Percentiles rank a stretch among this genome's conserved stretches.
Evolutionary conservation across 2,329 filamentous ascomycete species (phyloP).

Genomic region (Apiospora saccharicola): DNA sequence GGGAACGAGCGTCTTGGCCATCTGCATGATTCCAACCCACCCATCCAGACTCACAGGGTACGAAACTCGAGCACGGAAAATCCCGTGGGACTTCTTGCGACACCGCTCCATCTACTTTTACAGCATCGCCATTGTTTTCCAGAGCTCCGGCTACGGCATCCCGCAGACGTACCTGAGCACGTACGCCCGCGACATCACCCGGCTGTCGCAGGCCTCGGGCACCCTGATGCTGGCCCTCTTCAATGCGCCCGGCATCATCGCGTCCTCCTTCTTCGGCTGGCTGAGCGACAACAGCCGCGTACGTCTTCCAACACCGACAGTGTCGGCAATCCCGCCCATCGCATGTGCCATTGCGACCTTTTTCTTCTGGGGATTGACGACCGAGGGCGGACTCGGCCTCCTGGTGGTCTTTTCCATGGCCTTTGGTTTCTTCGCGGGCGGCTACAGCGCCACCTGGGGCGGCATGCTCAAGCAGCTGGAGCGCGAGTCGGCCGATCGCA

Average conservation of each 20-base stretch:
- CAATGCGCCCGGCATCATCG: conserved; percentile 67
- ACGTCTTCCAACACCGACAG: no score
- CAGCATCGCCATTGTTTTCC: conserved; percentile 63
- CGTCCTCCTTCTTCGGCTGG: conserved; percentile 38
- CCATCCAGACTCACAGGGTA: conserved; percentile 50
- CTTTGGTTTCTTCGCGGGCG: conserved; percentile 71
- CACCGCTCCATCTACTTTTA: conserved; percentile 64
- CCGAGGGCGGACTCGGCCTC: conserved; percentile 52
- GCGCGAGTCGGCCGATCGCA: conserved; percentile 31
- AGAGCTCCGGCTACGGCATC: conserved; percentile 69
- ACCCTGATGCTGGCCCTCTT: conserved; percentile 56
- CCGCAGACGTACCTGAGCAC: conserved; percentile 68
- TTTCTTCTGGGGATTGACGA: conserved; percentile 68
- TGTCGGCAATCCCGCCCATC: conserved; percentile 63
- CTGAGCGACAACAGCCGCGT: no score
- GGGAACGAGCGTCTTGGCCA: conserved; percentile 40
- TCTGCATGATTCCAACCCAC: conserved; percentile 54
- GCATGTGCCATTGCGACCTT: conserved; percentile 64
- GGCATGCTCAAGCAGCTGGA: conserved; percentile 22
- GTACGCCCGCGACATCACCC: conserved; percentile 52
- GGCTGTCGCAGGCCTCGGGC: conserved; percentile 45
- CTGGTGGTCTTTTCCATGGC: conserved; percentile 66
- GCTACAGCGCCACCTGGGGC: conserved; percentile 69
- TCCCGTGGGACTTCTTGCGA: conserved; percentile 59
- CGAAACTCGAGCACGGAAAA: conserved; percentile 42